Evolutionary conservation across 169 alveolate genomes (phyloP), one percentile per base, ranked within the genome.

Genomic region (Eimeria brunetti): DNA sequence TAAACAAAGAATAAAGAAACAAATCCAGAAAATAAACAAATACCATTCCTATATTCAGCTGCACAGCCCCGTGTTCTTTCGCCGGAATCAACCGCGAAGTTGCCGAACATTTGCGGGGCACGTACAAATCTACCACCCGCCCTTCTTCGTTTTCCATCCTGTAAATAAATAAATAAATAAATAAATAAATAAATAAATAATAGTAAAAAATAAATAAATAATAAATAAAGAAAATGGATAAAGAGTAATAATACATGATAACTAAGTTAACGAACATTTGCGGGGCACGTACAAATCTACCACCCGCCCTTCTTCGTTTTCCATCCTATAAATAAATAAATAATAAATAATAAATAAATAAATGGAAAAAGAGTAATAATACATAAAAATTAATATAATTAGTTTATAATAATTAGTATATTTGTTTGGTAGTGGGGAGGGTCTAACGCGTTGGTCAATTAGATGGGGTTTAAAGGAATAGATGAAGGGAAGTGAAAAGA

Each of bases 61-160:
- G 99, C 88, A 98, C 99, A 16, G 99, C 97, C 81, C 99, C 99
- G 89, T 98, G 98, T 97, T 98, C 99, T 96, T 97, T 98, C 75
- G 99, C 97, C 20, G 97, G 97, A 96, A 98, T 96, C 64, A 98
- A 95, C 56, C 98, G 97, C 94, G 98, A 97, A 89, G 99, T 98
- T 80, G 99, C 99, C 36, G 98, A 97, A 97, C 99, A 98, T 90
- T 97, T 98, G 96, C 99, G 97, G 89, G 99, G 99, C 88, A 98
- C 96, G 96, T 98, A 98, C 78, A 98, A 94, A 96, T 98, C 99
- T 44, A 98, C 99, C 30, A 97, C 95, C 84, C 96, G 96, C 73
- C 98, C 98, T 56, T 97, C 98, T 84, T 97, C 98, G 97, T 97
- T 98, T 96, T 89, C 88, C 96, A 94, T 94, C 71, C 89, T 81